Evolutionary conservation across 768 basidiomycete species (phyloP), one percentile per base, ranked within the genome.

Genomic region (Clitopilus passeckerianus): DNA sequence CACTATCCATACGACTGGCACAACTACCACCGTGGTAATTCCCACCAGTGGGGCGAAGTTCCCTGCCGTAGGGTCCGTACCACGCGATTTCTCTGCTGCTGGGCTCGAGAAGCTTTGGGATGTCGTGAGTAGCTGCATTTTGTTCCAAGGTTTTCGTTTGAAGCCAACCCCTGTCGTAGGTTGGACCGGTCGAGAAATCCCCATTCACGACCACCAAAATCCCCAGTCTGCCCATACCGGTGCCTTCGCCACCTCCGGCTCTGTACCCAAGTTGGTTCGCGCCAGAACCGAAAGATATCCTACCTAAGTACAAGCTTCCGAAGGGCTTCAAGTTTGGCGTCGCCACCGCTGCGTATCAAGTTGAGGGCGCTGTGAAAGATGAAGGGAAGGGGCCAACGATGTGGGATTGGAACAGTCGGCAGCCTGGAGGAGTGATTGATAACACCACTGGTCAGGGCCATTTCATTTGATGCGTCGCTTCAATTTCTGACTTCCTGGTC

Each of bases 281-380:
- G 3, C 77, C 77, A 7, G 63, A 67, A 5, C 80, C 81, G 1
- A 73, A 75, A 53, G 69, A 77, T 56, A 72, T 82, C 30, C 67
- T 82, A 30, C 75, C 79, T 1, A 66, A 75, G 24, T 68, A 80
- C 56, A 78, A 75, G 57, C 71, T 82, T 16, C 82, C 82, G 0
- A 66, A 74, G 20, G 78, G 73, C 0, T 82, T 83, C 68, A 71
- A 77, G 46, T 81, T 81, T 61, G 82, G 82, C 24, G 80, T 81
- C 10, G 80, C 80, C 3, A 82, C 81, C 0, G 80, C 80, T 22
- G 77, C 82, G 7, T 81, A 80, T 62, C 81, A 82, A 62, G 80
- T 81, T 24, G 81, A 82, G 70, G 82, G 82, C 6, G 80, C 80
- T 6, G 76, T 70, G 15, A 78, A 80, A 65, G 74, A 73, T 60